A percentile compares a stretch with the other conserved stretches of the same genome.
These are phyloP conservation scores for Sclerotinia minor DNA, from an alignment of 2,329 filamentous ascomycete genomes.

Conservation along the genomic window DNA sequence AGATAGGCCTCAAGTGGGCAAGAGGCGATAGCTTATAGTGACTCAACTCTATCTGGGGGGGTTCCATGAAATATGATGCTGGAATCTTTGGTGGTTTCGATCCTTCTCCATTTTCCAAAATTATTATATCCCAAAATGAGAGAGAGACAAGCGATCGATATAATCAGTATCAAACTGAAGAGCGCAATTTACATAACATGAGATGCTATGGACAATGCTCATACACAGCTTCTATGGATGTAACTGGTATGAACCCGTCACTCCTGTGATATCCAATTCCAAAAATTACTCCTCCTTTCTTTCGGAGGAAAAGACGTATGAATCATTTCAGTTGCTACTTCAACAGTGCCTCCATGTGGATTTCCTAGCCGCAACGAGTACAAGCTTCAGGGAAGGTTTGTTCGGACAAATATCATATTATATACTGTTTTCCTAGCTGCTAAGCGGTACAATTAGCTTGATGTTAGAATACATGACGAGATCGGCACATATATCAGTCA, in stretches of 20 bases:
- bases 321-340: too few relatives aligned
- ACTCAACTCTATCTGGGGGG: too few relatives aligned
- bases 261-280: neutral
- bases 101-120: too few relatives aligned
- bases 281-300: too few relatives aligned
- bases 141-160: neutral
- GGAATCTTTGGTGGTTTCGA: neutral
- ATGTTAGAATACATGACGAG: neutral
- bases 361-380: too few relatives aligned
- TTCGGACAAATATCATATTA: neutral
- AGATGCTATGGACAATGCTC: neutral
- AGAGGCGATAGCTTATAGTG: neutral
- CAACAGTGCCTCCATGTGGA: too few relatives aligned
- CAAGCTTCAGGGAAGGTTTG: too few relatives aligned
- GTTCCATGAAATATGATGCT: neutral
- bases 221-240: neutral
- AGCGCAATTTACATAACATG: neutral
- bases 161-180: neutral
- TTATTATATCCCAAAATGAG: neutral
- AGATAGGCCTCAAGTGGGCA: neutral
- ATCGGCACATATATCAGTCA: neutral
- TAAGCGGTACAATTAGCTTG: neutral
- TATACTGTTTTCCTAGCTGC: neutral
- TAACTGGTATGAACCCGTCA: neutral
- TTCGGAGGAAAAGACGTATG: neutral